Conservation (phyloP, 148 eudicot species). For the Chenopodium suecicum region DNA sequence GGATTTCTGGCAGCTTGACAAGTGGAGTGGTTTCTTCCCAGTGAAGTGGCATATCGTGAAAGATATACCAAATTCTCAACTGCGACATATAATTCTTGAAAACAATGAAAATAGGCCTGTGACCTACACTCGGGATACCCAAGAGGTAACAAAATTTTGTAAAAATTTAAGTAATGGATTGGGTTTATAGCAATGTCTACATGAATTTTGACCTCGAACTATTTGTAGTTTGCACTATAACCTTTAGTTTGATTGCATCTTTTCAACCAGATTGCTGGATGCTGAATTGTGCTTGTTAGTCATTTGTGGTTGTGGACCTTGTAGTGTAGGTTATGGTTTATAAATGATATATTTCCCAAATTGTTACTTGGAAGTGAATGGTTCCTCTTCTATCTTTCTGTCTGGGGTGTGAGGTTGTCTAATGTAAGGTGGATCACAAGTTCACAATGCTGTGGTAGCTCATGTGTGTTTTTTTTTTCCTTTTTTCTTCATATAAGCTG, state of each 20-base stretch:
- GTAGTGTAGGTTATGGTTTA: no score
- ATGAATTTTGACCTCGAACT: not conserved
- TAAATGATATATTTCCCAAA: no score
- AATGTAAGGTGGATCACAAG: not conserved
- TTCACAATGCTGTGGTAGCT: not conserved
- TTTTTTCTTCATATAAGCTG: not conserved
- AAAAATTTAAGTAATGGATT: not conserved
- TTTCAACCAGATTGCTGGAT: not conserved
- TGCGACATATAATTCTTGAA: constrained; percentile 78
- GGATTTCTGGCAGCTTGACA: constrained; percentile 97
- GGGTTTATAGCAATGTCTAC: not conserved
- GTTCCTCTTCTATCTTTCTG: not conserved
- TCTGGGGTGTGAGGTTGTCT: not conserved
- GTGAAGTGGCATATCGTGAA: constrained; percentile 92
- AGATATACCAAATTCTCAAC: constrained; percentile 73
- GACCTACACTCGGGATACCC: constrained; percentile 86
- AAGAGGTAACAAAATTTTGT: constrained; percentile 54
- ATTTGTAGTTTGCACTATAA: not conserved
- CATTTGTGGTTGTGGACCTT: not conserved
- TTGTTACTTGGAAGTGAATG: not conserved
- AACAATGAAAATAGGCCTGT: constrained; percentile 83
- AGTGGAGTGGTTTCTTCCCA: constrained; percentile 94
- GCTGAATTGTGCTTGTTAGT: not conserved
- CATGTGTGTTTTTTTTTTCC: not conserved
- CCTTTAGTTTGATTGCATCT: not conserved